These are phyloP conservation scores for Actinomortierella ambigua DNA, from an alignment of 371 early-diverging fungal species.

Conservation along the genomic window DNA sequence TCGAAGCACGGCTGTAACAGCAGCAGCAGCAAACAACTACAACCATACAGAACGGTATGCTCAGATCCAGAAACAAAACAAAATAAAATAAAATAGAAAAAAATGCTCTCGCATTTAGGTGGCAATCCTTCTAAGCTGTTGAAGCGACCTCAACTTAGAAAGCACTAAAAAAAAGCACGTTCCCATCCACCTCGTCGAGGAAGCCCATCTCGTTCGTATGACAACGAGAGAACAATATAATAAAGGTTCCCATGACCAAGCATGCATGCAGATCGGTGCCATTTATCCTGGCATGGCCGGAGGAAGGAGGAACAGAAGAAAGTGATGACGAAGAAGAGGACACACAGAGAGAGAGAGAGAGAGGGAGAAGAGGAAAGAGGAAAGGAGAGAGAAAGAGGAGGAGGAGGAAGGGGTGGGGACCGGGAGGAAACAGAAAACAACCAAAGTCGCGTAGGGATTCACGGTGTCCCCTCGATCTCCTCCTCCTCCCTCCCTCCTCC, in stretches of 20 bases:
- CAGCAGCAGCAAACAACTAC: no score
- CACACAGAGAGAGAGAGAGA: background rate
- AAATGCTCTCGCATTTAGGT: no score
- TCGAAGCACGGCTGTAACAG: no score
- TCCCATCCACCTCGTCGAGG: no score
- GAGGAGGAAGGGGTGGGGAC: background rate
- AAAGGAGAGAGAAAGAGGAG: background rate
- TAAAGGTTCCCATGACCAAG: background rate
- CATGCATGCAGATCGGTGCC: background rate
- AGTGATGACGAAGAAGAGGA: background rate
- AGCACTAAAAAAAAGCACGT: no score
- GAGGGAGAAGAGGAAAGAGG: background rate
- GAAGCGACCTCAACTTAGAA: no score
- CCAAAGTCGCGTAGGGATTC: background rate
- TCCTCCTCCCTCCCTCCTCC: no score
- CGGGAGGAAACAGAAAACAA: background rate
- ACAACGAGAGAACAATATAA: no score
- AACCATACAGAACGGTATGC: background rate
- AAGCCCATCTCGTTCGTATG: no score
- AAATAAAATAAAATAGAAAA: background rate
- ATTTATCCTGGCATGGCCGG: background rate
- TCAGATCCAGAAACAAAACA: slow-evolving; percentile 1
- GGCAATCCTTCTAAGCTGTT: no score
- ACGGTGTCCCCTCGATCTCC: background rate
- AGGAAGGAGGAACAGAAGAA: background rate